A percentile compares a stretch with the other conserved stretches of the same genome.
Evolutionary conservation across 768 basidiomycete genomes (phyloP).

Genomic region (Megacollybia marginata): DNA sequence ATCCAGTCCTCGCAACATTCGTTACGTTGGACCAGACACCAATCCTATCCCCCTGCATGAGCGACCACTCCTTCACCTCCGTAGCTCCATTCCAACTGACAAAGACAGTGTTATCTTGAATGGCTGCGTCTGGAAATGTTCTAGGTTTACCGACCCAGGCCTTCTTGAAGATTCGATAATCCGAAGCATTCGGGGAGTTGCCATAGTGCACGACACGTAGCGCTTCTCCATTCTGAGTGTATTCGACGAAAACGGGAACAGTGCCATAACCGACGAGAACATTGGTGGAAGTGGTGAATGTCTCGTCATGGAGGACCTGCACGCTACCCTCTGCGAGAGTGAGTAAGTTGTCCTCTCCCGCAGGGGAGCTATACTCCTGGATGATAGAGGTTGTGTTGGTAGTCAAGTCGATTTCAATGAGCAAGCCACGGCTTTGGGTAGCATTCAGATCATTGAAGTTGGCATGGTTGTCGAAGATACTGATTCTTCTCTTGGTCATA

Average conservation of each 20-base stretch:
- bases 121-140: slow-evolving; percentile 3
- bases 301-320: background rate
- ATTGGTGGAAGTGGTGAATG: background rate
- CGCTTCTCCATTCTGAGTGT: background rate
- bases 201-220: slow-evolving; percentile 4
- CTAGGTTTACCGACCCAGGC: slow-evolving; percentile 8
- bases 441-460: background rate
- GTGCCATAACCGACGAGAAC: slow-evolving; percentile 1
- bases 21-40: background rate
- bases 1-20: slow-evolving; percentile 5
- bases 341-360: background rate
- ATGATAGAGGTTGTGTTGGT: background rate
- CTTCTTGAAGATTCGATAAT: background rate
- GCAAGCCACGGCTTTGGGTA: slow-evolving; percentile 1
- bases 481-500: background rate
- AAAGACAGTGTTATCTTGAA: slow-evolving; percentile 4
- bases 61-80: slow-evolving; percentile 5
- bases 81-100: slow-evolving; percentile 16
- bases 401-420: slow-evolving; percentile 3
- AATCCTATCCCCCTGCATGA: slow-evolving; percentile 4
- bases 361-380: background rate
- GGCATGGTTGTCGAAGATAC: slow-evolving; percentile 3
- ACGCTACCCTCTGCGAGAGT: slow-evolving; percentile 3
- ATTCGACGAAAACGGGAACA: slow-evolving; percentile 2
- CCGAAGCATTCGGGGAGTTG: background rate